Conservation (phyloP, 257 asterid genomes). For the Fraxinus anomala region DNA sequence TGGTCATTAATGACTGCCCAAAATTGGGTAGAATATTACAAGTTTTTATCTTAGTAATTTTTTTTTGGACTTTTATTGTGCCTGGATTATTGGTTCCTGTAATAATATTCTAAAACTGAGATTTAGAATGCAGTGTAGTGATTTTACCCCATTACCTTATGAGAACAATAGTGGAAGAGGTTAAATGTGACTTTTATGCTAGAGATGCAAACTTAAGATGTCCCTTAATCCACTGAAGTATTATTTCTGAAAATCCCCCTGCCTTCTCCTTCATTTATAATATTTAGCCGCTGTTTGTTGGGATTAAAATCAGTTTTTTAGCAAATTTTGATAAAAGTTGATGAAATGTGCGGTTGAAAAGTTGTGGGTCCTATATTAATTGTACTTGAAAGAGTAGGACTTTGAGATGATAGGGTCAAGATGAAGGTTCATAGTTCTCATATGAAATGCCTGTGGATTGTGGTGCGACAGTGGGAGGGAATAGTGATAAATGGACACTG, state of each 20-base stretch:
- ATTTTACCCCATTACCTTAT: conserved; percentile 4
- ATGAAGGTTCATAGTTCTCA: neutral
- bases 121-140: neutral
- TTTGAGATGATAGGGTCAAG: neutral
- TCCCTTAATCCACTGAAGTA: neutral
- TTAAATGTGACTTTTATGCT: neutral
- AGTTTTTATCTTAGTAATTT: neutral
- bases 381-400: neutral
- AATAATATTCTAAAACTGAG: conserved; percentile 6
- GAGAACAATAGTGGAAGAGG: neutral
- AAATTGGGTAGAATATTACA: neutral
- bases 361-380: no score
- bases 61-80: neutral
- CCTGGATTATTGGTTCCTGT: neutral
- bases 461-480: neutral
- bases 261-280: neutral
- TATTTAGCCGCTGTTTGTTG: no score
- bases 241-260: conserved; percentile 6
- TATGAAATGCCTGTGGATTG: neutral
- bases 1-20: neutral
- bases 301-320: no score
- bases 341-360: no score
- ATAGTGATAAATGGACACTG: conserved; percentile 2
- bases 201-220: conserved; percentile 3
- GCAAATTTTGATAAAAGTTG: no score